phyloP scores from a whole-genome alignment of 768 basidiomycete species.

The Panus rudis region DNA sequence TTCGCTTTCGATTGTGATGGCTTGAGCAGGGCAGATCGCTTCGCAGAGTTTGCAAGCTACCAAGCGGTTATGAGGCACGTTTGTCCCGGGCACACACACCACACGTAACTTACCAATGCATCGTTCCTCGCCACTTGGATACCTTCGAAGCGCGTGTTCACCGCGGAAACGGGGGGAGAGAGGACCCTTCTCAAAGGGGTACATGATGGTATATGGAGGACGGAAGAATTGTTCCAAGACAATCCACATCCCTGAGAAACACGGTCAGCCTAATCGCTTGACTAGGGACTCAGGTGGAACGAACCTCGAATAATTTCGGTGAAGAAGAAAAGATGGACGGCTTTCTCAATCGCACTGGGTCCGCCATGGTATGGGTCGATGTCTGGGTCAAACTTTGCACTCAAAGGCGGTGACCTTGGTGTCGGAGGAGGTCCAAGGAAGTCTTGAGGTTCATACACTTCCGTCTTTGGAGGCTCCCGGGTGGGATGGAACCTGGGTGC shows the following conservation, averaged over 20 bases:
- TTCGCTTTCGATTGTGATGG: slow-evolving; percentile 99
- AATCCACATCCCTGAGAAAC: slow-evolving; percentile 94
- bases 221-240: slow-evolving; percentile 89
- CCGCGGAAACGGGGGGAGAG: slow-evolving; percentile 97
- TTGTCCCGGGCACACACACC: slow-evolving; percentile 1
- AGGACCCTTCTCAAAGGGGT: slow-evolving; percentile 97
- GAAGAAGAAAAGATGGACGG: slow-evolving; percentile 95
- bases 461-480: slow-evolving; percentile 14
- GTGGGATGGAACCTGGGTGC: too few species aligned
- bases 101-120: slow-evolving; percentile 76
- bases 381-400: background rate
- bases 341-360: slow-evolving; percentile 91
- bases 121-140: slow-evolving; percentile 96
- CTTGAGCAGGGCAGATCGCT: slow-evolving; percentile 98
- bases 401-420: slow-evolving; percentile 22
- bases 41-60: slow-evolving; percentile 98
- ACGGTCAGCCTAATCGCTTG: too few species aligned
- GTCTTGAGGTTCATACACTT: slow-evolving; percentile 12
- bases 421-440: slow-evolving; percentile 14
- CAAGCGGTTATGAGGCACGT: slow-evolving; percentile 1
- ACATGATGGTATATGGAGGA: slow-evolving; percentile 97
- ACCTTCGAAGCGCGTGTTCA: slow-evolving; percentile 93
- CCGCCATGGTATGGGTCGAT: slow-evolving; percentile 69
- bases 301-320: slow-evolving; percentile 98
- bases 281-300: too few species aligned